Percentiles rank a stretch among this genome's conserved stretches.
These are phyloP conservation scores for Periconia digitata DNA, from an alignment of 2,329 filamentous ascomycete species.

Conservation along the genomic window DNA sequence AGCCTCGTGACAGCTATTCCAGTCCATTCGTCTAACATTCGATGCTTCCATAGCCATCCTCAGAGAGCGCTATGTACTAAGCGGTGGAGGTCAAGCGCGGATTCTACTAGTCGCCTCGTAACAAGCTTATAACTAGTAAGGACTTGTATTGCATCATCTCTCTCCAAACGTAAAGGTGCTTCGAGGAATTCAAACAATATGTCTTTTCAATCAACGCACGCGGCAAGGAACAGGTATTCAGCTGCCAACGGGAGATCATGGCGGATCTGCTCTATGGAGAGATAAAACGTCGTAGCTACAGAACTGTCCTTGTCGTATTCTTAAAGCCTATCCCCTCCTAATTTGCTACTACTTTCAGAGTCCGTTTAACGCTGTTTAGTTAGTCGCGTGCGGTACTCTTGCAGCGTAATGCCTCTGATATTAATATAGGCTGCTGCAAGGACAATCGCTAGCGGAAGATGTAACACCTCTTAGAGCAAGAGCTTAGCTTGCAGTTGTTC, in stretches of 20 bases:
- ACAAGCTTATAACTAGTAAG: constrained; percentile 16
- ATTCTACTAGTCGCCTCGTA: constrained; percentile 11
- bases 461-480: constrained; percentile 15
- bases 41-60: constrained; percentile 8
- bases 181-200: constrained; percentile 17
- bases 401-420: constrained; percentile 6
- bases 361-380: constrained; percentile 26
- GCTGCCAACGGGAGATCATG: constrained; percentile 33
- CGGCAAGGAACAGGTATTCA: constrained; percentile 44
- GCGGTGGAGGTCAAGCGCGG: constrained; percentile 13
- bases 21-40: constrained; percentile 6
- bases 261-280: constrained; percentile 42
- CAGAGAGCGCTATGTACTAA: constrained; percentile 14
- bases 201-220: constrained; percentile 36
- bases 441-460: constrained; percentile 20
- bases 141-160: constrained; percentile 13
- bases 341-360: constrained; percentile 34
- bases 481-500: constrained; percentile 12
- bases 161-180: constrained; percentile 7
- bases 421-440: constrained; percentile 21
- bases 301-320: constrained; percentile 36
- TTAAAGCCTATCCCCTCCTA: constrained; percentile 34
- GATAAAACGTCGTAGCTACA: constrained; percentile 43
- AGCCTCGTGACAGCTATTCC: constrained; percentile 9
- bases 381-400: constrained; percentile 13